Evolutionary conservation across 1,284 basidiomycete genomes (phyloP).

Genomic region (Irpex sp.): DNA sequence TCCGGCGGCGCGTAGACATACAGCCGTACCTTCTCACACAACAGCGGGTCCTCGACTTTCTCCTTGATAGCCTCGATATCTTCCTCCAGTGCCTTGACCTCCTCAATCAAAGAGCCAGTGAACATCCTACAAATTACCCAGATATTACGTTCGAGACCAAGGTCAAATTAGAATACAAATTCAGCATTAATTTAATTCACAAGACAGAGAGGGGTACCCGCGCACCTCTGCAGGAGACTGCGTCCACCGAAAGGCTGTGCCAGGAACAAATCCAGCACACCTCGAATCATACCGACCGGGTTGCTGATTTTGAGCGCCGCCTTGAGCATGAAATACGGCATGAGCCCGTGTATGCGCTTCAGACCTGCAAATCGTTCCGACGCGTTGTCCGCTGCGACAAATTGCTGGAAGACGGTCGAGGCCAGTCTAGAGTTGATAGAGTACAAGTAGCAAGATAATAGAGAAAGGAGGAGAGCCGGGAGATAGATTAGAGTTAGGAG

Average conservation of each 20-base stretch:
- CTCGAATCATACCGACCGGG: constrained; percentile 94
- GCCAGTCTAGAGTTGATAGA: constrained; percentile 57
- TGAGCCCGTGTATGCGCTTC: constrained; percentile 92
- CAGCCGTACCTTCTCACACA: constrained; percentile 86
- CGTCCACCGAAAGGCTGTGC: constrained; percentile 95
- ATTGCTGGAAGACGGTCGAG: constrained; percentile 94
- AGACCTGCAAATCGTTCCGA: constrained; percentile 86
- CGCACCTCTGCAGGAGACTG: constrained; percentile 83
- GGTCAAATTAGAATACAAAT: background rate
- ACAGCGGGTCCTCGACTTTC: constrained; percentile 84
- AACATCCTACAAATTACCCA: constrained; percentile 80
- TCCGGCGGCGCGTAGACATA: constrained; percentile 88
- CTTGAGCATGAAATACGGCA: constrained; percentile 98
- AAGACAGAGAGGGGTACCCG: constrained; percentile 7
- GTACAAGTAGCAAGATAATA: too few species aligned
- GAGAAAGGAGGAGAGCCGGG: background rate
- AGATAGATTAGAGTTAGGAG: constrained; percentile 6
- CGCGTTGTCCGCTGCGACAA: constrained; percentile 90
- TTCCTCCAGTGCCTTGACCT: constrained; percentile 79
- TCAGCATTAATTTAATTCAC: too few species aligned
- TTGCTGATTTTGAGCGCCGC: constrained; percentile 92
- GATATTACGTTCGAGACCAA: background rate
- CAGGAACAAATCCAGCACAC: constrained; percentile 93
- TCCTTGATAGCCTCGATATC: constrained; percentile 85
- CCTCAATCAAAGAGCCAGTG: constrained; percentile 86